Conservation (phyloP, 768 basidiomycete genomes). For the Trametes elegans region DNA sequence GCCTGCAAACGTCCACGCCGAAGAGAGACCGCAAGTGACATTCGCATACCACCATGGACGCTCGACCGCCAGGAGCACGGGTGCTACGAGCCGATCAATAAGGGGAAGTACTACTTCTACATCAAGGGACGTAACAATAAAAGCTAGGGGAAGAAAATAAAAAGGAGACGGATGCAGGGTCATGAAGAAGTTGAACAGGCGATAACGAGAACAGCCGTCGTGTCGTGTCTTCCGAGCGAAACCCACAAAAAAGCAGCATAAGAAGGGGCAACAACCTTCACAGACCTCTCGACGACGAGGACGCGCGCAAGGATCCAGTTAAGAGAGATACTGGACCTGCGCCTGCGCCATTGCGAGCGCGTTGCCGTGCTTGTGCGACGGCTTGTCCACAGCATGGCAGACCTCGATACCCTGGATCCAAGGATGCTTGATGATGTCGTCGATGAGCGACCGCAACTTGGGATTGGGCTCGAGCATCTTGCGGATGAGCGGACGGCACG, state of each 20-base stretch:
- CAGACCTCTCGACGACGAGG: background rate
- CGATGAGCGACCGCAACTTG: conserved; percentile 68
- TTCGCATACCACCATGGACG: conserved; percentile 1
- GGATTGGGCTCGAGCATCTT: conserved; percentile 97
- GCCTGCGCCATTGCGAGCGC: conserved; percentile 57
- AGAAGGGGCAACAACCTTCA: background rate
- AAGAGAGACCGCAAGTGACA: conserved; percentile 4
- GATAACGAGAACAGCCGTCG: background rate
- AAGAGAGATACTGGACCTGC: conserved; percentile 39
- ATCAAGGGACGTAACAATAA: conserved; percentile 14
- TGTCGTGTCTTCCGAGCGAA: background rate
- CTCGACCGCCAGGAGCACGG: background rate
- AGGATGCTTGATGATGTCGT: conserved; percentile 72
- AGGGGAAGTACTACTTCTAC: conserved; percentile 21
- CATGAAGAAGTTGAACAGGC: background rate
- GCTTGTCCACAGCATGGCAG: conserved; percentile 62
- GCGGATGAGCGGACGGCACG: conserved; percentile 79
- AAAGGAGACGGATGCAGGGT: background rate
- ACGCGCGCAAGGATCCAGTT: background rate
- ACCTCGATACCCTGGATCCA: conserved; percentile 86
- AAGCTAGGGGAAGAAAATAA: conserved; percentile 9
- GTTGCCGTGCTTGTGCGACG: conserved; percentile 63
- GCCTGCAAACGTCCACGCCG: conserved; percentile 9
- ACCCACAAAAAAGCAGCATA: background rate
- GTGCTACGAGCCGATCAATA: conserved; percentile 14